phyloP scores from a whole-genome alignment of 495 filamentous ascomycete species.

The Alectoria sarmentosa region DNA sequence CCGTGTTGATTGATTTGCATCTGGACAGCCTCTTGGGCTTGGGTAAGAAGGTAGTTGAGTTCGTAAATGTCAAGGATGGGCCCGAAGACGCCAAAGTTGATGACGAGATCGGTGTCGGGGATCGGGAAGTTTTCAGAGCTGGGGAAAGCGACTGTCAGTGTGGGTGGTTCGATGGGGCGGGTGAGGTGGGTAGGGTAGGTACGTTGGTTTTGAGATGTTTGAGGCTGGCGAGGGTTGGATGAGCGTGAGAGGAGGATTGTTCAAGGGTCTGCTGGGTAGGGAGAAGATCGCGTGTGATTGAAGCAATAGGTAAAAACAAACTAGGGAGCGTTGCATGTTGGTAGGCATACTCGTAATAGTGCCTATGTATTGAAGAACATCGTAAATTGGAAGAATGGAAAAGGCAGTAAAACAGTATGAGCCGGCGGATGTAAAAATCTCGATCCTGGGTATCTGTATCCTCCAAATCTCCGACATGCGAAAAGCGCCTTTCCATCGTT shows the following conservation, averaged over 20 bases:
- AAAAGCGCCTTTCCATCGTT: neutral
- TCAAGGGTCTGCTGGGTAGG: neutral
- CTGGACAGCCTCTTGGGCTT: neutral
- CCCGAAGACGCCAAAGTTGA: neutral
- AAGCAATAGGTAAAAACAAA: neutral
- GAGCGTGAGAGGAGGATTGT: neutral
- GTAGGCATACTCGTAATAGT: neutral
- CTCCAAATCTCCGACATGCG: neutral
- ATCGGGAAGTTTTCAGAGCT: neutral
- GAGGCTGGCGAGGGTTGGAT: neutral
- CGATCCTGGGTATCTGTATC: neutral
- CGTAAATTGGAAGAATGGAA: neutral
- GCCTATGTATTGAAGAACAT: neutral
- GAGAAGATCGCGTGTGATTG: neutral
- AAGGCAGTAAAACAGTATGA: neutral
- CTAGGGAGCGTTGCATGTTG: neutral
- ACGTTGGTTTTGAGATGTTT: conserved; percentile 2
- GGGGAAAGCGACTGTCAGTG: neutral
- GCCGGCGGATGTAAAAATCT: neutral
- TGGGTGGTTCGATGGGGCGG: too few species aligned
- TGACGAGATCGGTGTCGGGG: neutral
- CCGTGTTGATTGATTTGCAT: neutral
- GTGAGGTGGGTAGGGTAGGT: neutral
- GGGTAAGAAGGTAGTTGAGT: neutral
- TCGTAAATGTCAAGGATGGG: neutral